Evolutionary conservation across 768 basidiomycete species (phyloP).

Genomic region (Mycena maculata): DNA sequence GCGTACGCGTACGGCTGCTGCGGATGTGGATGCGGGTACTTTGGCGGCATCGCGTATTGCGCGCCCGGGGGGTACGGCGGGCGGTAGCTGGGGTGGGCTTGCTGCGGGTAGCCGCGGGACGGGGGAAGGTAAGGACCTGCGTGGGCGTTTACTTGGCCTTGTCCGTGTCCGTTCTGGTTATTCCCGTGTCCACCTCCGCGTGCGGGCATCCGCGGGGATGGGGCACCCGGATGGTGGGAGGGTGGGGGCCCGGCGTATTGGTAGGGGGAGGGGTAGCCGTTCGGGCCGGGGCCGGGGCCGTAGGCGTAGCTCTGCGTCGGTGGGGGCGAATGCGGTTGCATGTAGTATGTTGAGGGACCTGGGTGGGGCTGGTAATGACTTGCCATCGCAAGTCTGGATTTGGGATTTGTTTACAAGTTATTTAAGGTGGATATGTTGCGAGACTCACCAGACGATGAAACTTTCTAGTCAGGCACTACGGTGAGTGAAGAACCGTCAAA

Average conservation of each 20-base stretch:
- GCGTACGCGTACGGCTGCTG: slow-evolving; percentile 15
- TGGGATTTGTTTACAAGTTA: too few species aligned
- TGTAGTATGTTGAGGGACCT: slow-evolving; percentile 21
- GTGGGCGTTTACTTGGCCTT: too few species aligned
- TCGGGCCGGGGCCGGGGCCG: slow-evolving; percentile 21
- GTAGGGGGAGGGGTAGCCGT: slow-evolving; percentile 23
- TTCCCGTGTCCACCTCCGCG: slow-evolving; percentile 2
- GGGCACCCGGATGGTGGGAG: slow-evolving; percentile 17
- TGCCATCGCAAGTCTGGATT: slow-evolving; percentile 17
- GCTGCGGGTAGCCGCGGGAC: too few species aligned
- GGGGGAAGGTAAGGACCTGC: too few species aligned
- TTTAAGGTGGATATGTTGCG: too few species aligned
- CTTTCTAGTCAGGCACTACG: not conserved
- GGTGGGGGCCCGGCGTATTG: slow-evolving; percentile 16
- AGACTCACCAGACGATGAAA: not conserved
- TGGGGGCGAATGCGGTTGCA: slow-evolving; percentile 14
- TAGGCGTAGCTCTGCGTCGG: slow-evolving; percentile 14
- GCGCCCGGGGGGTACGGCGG: too few species aligned
- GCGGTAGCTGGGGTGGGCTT: slow-evolving; percentile 9
- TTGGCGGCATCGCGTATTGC: too few species aligned
- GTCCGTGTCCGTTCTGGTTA: too few species aligned
- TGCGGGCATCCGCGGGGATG: slow-evolving; percentile 11
- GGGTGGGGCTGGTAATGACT: slow-evolving; percentile 20
- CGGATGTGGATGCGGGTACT: too few species aligned
- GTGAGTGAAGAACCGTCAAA: not conserved